Evolutionary conservation across 2,329 filamentous ascomycete species (phyloP).

Genomic region (Septoria linicola): DNA sequence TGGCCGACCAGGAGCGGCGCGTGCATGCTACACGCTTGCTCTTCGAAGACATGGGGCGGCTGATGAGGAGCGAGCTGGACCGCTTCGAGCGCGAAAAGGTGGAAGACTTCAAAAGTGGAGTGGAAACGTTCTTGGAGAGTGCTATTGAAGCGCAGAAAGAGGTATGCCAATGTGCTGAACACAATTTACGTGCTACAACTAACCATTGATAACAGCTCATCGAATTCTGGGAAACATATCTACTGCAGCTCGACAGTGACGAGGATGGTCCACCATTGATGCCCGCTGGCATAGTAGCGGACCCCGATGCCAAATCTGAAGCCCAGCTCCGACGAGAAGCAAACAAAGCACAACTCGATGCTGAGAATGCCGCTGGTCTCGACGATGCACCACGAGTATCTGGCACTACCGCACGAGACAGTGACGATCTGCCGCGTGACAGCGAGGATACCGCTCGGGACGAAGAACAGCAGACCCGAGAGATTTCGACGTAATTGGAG

Average conservation of each 20-base stretch:
- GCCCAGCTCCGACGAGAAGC: conserved; percentile 22
- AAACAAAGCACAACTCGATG: conserved; percentile 21
- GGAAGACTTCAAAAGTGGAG: conserved; percentile 96
- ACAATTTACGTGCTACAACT: conserved; percentile 13
- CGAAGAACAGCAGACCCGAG: too few relatives aligned
- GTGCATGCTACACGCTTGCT: conserved; percentile 85
- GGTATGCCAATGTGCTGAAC: conserved; percentile 56
- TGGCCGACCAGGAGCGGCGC: conserved; percentile 89
- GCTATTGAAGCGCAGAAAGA: conserved; percentile 98
- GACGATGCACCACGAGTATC: conserved; percentile 20
- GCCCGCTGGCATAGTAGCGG: conserved; percentile 34
- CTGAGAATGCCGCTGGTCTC: conserved; percentile 17
- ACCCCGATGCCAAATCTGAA: conserved; percentile 24
- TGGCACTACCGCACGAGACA: conserved; percentile 26
- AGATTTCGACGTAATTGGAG: too few relatives aligned
- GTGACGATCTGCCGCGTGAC: conserved; percentile 21
- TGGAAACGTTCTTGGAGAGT: conserved; percentile 96
- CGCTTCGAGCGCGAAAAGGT: conserved; percentile 97
- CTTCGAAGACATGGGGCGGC: conserved; percentile 94
- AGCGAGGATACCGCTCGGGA: conserved; percentile 20
- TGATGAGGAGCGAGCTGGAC: conserved; percentile 89
- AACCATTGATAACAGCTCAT: conserved; percentile 53
- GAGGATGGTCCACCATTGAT: conserved; percentile 62
- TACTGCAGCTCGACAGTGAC: conserved; percentile 92
- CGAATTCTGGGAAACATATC: conserved; percentile 97